Percentiles rank a stretch among this genome's conserved stretches.
phyloP scores from a whole-genome alignment of 2,329 filamentous ascomycete genomes.

The Diplodia sapinea region DNA sequence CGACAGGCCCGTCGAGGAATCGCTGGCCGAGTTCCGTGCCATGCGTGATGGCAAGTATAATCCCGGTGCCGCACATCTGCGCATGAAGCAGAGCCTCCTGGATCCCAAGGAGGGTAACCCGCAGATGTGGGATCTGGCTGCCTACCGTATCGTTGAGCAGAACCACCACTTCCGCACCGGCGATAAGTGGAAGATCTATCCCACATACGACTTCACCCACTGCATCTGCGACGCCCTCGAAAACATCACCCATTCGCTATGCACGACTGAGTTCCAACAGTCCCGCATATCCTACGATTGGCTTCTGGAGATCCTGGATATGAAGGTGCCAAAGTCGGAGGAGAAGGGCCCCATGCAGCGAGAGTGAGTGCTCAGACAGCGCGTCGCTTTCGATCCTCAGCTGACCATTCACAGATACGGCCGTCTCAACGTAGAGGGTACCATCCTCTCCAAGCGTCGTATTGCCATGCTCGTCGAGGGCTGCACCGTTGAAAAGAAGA shows the following conservation, averaged over 20 bases:
- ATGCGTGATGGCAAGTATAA: conserved; percentile 94
- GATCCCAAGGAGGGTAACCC: conserved; percentile 76
- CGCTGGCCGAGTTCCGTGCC: conserved; percentile 79
- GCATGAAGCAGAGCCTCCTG: conserved; percentile 85
- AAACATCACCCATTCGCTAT: conserved; percentile 87
- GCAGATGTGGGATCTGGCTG: conserved; percentile 95
- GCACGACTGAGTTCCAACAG: conserved; percentile 89
- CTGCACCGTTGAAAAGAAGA: conserved; percentile 53
- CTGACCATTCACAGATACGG: conserved; percentile 56
- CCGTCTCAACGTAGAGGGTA: conserved; percentile 79
- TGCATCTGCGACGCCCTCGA: conserved; percentile 93
- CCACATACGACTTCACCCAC: conserved; percentile 91
- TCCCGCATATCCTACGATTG: conserved; percentile 89
- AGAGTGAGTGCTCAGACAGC: conserved; percentile 61
- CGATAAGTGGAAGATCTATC: conserved; percentile 88
- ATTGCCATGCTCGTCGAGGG: conserved; percentile 79
- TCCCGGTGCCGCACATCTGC: conserved; percentile 79
- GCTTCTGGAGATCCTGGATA: conserved; percentile 79
- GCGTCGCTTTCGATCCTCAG: conserved; percentile 36
- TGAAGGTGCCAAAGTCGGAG: conserved; percentile 70
- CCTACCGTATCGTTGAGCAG: conserved; percentile 82
- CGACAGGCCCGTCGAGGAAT: conserved; percentile 74
- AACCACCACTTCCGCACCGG: conserved; percentile 79
- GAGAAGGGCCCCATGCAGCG: conserved; percentile 79
- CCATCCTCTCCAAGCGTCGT: conserved; percentile 84